Base-by-base conservation (phyloP, 257 asterid genomes). In the Eustoma russellianum region DNA sequence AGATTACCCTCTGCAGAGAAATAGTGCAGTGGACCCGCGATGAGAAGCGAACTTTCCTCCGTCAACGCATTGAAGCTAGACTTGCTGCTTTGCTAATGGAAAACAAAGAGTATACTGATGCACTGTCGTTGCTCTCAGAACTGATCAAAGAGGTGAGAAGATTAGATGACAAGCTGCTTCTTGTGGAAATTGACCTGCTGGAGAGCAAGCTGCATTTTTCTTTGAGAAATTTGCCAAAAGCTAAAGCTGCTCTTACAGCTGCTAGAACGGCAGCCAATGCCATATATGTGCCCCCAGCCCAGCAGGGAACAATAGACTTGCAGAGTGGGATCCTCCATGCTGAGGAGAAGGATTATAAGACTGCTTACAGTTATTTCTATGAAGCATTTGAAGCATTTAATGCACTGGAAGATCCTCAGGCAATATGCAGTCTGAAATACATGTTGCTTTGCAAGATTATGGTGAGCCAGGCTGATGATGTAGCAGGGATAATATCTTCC, bases 251-350 rank as follows among this genome's bases (percentile, higher is more conserved):
- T 11, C 77, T 75, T 46, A 70, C 77, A 13, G 80, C 80, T 55
- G 77, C 80, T 17, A 66, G 77, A 56, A 70, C 77, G 19, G 80
- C 77, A 3, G 80, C 77, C 18, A 70, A 75, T 53, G 74, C 77
- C 49, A 70, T 75, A 45, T 75, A 70, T 60, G 80, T 70, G 46
- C 80, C 77, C 63, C 80, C 80, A 38, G 71, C 66, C 18, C 80
- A 75, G 72, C 77, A 75, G 60, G 80, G 80, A 41, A 62, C 66
- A 1, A 70, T 75, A 11, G 80, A 75, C 65, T 64, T 70, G 66
- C 80, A 75, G 69, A 75, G 80, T 33, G 77, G 80, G 41, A 75
- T 75, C 50, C 80, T 75, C 50, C 77, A 75, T 57, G 77, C 77
- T 11, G 80, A 75, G 53, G 80, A 75, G 47, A 75, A 60, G 58